A percentile compares a stretch with the other conserved stretches of the same genome.
Conservation (phyloP, 805 yeast species). For the Nakazawaea pomicola region DNA sequence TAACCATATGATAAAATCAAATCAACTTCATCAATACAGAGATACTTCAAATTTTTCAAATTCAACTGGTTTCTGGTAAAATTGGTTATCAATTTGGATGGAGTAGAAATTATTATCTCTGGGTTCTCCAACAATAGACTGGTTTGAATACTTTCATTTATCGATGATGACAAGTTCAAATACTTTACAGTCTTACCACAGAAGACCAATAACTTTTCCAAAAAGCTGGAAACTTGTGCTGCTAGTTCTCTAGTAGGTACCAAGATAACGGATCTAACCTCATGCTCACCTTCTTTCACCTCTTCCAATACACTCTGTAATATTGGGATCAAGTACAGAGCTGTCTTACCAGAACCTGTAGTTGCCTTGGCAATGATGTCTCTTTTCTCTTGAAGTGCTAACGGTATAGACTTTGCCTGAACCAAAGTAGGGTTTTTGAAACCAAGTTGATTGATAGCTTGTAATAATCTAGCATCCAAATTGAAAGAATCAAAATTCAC, state of each 20-base stretch:
- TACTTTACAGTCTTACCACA: conserved; percentile 62
- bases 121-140: conserved; percentile 72
- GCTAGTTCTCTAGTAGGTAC: conserved; percentile 95
- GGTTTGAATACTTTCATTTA: conserved; percentile 65
- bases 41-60: conserved; percentile 52
- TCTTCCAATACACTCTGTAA: conserved; percentile 64
- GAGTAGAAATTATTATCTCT: conserved; percentile 81
- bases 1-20: conserved; percentile 86
- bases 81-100: conserved; percentile 61
- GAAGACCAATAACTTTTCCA: conserved; percentile 62
- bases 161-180: conserved; percentile 53
- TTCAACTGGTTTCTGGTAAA: conserved; percentile 49
- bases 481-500: conserved; percentile 70
- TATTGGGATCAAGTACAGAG: conserved; percentile 85
- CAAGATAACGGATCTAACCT: conserved; percentile 58
- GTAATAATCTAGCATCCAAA: conserved; percentile 76
- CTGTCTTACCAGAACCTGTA: conserved; percentile 95
- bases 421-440: conserved; percentile 84
- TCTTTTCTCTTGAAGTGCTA: conserved; percentile 84
- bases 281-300: conserved; percentile 18
- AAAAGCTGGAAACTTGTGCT: conserved; percentile 71
- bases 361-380: conserved; percentile 92
- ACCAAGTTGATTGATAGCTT: conserved; percentile 78
- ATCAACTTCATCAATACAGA: conserved; percentile 95
- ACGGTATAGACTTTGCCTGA: conserved; percentile 87